Base-by-base conservation (phyloP, 768 basidiomycete species). In the Crucibulum laeve region DNA sequence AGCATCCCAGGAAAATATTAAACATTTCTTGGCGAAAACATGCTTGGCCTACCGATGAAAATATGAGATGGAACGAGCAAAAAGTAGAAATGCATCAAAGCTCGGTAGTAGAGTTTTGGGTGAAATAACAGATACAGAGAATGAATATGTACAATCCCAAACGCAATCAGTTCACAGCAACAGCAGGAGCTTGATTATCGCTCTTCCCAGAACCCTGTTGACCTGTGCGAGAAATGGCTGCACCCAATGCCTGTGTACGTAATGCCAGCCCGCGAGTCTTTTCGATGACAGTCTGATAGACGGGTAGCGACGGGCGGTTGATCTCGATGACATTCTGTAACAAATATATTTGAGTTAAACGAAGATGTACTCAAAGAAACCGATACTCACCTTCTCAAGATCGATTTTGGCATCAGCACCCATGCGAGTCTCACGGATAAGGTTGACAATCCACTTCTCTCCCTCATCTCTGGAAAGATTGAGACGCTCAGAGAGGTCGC, bases 391-490 rank as follows among this genome's bases (percentile, higher is more conserved):
- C 74, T 95, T 92, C 65, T 94, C 92, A 21, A 98, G 74, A 63
- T 98, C 95, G 47, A 98, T 97, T 70, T 95, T 96, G 40, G 95
- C 95, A 54, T 98, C 95, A 1, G 90, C 86, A 11, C 91, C 91
- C 87, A 95, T 91, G 36, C 92, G 80, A 4, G 94, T 95, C 65
- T 98, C 96, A 25, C 96, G 83, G 56, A 98, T 96, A 48, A 98
- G 86, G 71, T 98, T 97, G 56, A 98, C 96, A 49, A 98, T 95
- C 95, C 95, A 99, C 57, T 95, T 95, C 61, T 99, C 96, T 40
- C 95, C 96, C 59, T 98, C 96, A 51, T 92, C 92, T 32, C 75
- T 80, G n/a, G 88, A 84, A 38, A 98, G 77, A 63, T 97, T 97
- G 11, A 98, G 76, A 6, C 95, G 83, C 56, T 91, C 86, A 6